These are phyloP conservation scores for Candida nemodendra DNA, from an alignment of 805 yeast species.

Conservation along the genomic window DNA sequence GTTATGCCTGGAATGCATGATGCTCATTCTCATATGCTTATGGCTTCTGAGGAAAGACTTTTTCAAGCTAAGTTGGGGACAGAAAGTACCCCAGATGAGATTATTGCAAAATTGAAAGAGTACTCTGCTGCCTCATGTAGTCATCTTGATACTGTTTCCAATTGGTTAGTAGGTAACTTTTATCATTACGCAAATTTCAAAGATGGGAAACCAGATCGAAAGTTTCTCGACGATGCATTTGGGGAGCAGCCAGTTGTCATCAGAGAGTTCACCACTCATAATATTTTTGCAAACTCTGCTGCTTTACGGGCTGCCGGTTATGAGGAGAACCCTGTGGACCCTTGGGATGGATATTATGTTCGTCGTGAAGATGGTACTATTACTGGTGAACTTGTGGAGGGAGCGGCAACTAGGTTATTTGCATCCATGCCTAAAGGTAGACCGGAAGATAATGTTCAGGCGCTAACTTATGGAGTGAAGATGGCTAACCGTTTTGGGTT, in stretches of 20 bases:
- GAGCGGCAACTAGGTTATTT: conserved; percentile 27
- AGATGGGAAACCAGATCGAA: conserved; percentile 26
- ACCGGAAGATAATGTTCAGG: conserved; percentile 22
- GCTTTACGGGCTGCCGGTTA: conserved; percentile 30
- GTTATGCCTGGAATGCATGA: conserved; percentile 33
- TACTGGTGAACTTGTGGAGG: conserved; percentile 29
- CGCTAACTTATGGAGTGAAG: conserved; percentile 26
- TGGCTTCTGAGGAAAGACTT: conserved; percentile 27
- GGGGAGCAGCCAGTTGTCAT: conserved; percentile 31
- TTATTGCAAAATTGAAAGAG: conserved; percentile 23
- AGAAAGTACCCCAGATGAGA: conserved; percentile 19
- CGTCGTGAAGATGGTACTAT: conserved; percentile 28
- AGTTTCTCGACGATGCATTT: conserved; percentile 29
- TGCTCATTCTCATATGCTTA: conserved; percentile 26
- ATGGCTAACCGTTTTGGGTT: conserved; percentile 28
- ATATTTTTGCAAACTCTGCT: conserved; percentile 28
- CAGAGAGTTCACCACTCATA: conserved; percentile 29
- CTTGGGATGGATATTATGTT: conserved; percentile 29
- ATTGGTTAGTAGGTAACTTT: conserved; percentile 29
- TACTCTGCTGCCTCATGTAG: conserved; percentile 18
- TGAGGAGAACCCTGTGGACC: conserved; percentile 27
- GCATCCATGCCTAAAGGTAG: conserved; percentile 22
- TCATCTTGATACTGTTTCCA: conserved; percentile 24
- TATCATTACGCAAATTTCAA: conserved; percentile 26
- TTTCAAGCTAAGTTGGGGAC: conserved; percentile 26